These are phyloP conservation scores for Pestalotiopsis sp. DNA, from an alignment of 2,329 filamentous ascomycete species.

Conservation along the genomic window DNA sequence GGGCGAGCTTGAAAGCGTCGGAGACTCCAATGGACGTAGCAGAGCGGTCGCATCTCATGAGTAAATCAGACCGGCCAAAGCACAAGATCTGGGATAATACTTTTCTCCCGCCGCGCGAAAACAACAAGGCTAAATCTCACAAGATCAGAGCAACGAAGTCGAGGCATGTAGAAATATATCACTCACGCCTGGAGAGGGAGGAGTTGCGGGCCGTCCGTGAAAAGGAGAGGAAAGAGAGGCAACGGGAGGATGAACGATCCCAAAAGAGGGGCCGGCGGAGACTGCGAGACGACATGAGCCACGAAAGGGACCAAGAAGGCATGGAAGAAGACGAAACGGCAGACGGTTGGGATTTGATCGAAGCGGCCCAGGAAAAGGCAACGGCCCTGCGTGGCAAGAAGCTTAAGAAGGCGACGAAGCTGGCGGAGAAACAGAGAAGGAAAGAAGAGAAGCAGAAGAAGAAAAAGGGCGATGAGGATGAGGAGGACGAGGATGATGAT, in stretches of 20 bases:
- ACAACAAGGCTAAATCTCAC: neutral
- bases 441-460: neutral
- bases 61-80: neutral
- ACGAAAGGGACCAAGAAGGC: neutral
- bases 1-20: neutral
- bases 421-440: neutral
- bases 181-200: neutral
- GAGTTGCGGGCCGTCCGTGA: neutral
- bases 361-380: neutral
- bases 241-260: neutral
- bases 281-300: neutral
- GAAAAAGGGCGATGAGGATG: neutral
- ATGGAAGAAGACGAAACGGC: neutral
- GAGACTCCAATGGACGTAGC: neutral
- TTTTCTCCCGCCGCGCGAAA: neutral
- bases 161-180: neutral
- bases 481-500: neutral
- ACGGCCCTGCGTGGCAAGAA: constrained; percentile 1
- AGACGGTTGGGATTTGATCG: neutral
- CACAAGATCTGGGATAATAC: constrained; percentile 5
- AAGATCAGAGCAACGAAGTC: neutral
- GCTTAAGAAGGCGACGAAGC: constrained; percentile 5
- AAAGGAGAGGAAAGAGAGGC: neutral
- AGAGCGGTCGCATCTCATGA: neutral
- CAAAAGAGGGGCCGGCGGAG: neutral